Evolutionary conservation across 495 filamentous ascomycete species (phyloP).

Genomic region (Daldinia grandis): DNA sequence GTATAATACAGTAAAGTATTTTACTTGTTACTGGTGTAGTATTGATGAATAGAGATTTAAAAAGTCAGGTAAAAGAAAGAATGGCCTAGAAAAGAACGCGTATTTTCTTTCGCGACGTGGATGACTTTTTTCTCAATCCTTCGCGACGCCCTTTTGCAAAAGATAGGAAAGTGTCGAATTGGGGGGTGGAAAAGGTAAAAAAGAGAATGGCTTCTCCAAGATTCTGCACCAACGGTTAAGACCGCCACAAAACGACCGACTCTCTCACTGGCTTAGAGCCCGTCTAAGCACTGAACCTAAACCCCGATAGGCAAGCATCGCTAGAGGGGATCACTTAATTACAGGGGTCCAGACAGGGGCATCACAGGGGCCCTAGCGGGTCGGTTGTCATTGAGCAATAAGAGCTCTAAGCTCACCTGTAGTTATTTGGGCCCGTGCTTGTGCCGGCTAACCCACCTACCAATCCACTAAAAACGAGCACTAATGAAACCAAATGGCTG

Average conservation of each 20-base stretch:
- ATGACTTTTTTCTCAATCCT: constrained; percentile 9
- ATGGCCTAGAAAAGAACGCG: constrained; percentile 25
- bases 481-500: constrained; percentile 9
- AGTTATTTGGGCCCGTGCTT: constrained; percentile 18
- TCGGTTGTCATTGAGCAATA: constrained; percentile 38
- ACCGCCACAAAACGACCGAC: constrained; percentile 21
- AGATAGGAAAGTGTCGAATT: constrained; percentile 13
- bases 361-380: constrained; percentile 27
- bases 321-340: constrained; percentile 32
- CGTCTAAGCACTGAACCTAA: constrained; percentile 37
- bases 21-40: neutral
- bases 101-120: constrained; percentile 20
- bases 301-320: constrained; percentile 35
- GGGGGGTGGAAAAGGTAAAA: constrained; percentile 20
- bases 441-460: constrained; percentile 5
- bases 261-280: constrained; percentile 18
- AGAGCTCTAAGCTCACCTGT: constrained; percentile 16
- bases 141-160: constrained; percentile 13
- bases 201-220: constrained; percentile 13
- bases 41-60: constrained; percentile 17
- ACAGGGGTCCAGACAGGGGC: constrained; percentile 28
- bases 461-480: constrained; percentile 7
- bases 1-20: constrained; percentile 9
- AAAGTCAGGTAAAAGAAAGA: constrained; percentile 13
- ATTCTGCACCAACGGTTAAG: constrained; percentile 24